Evolutionary conservation across 2,329 filamentous ascomycete genomes (phyloP).

Genomic region (Stachybotrys elegans): DNA sequence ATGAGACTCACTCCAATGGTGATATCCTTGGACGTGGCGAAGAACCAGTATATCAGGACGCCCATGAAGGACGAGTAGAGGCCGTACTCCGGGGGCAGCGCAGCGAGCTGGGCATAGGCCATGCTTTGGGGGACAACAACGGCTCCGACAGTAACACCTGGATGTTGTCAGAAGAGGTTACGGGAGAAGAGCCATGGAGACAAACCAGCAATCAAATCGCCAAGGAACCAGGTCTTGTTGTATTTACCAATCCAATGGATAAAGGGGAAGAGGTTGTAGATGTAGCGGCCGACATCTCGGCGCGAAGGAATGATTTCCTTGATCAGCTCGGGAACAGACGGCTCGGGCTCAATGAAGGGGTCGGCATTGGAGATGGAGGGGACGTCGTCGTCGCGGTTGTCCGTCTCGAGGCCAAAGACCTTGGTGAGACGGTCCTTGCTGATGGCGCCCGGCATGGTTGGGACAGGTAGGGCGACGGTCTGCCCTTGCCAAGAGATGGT

Average conservation of each 20-base stretch:
- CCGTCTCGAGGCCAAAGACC: constrained; percentile 25
- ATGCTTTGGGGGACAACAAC: constrained; percentile 50
- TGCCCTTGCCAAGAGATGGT: too few species aligned
- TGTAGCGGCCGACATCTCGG: constrained; percentile 25
- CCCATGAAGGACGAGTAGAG: constrained; percentile 87
- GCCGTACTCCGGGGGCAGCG: constrained; percentile 43
- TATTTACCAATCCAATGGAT: constrained; percentile 45
- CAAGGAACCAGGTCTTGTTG: constrained; percentile 41
- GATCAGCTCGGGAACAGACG: constrained; percentile 36
- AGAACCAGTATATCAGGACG: constrained; percentile 94
- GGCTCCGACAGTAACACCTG: constrained; percentile 43
- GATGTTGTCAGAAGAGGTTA: constrained; percentile 4
- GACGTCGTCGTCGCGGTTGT: constrained; percentile 24
- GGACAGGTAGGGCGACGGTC: too few species aligned
- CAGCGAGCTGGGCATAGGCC: constrained; percentile 47
- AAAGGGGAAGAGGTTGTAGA: constrained; percentile 42
- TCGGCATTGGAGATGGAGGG: constrained; percentile 31
- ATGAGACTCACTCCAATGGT: constrained; percentile 67
- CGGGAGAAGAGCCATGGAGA: background rate
- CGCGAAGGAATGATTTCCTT: constrained; percentile 28
- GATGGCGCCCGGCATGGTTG: too few species aligned
- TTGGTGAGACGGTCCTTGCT: constrained; percentile 23
- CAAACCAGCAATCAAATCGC: constrained; percentile 41
- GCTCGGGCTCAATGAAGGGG: constrained; percentile 34
- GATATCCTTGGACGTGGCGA: constrained; percentile 89